Evolutionary conservation across 164 flowering plant genomes (phyloP).

Genomic region (Stephania cephalantha): DNA sequence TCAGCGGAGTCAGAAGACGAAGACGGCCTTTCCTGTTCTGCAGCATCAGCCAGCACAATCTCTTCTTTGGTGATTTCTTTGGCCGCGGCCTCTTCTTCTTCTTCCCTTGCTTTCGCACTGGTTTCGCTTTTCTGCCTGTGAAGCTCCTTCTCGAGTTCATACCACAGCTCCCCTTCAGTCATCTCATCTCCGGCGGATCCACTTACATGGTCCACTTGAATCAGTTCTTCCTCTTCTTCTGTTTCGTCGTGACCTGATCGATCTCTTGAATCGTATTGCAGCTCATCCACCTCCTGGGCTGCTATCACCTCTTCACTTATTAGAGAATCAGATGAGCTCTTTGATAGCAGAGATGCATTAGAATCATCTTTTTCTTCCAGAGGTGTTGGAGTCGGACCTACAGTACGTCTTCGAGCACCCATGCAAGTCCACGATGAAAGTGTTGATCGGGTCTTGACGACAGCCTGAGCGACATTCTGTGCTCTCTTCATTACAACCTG

Average conservation of each 20-base stretch:
- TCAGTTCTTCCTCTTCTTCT: constrained; percentile 52
- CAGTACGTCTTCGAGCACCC: constrained; percentile 75
- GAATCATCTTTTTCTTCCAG: constrained; percentile 32
- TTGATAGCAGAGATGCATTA: constrained; percentile 36
- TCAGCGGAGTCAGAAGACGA: constrained; percentile 44
- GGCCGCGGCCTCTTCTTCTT: constrained; percentile 77
- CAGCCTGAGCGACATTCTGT: constrained; percentile 85
- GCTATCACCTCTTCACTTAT: constrained; percentile 24
- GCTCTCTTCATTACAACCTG: constrained; percentile 92
- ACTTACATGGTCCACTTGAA: constrained; percentile 21
- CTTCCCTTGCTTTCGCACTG: constrained; percentile 36
- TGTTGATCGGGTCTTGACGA: constrained; percentile 70
- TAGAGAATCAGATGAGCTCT: constrained; percentile 30
- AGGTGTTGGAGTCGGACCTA: constrained; percentile 26
- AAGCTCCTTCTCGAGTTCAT: constrained; percentile 77
- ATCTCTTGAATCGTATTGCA: constrained; percentile 24
- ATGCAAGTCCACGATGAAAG: constrained; percentile 87
- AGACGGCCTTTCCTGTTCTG: constrained; percentile 27
- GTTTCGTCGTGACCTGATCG: constrained; percentile 40
- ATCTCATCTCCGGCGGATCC: constrained; percentile 44
- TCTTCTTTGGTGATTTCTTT: constrained; percentile 68
- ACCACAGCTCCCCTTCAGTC: constrained; percentile 76
- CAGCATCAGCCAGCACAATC: constrained; percentile 37
- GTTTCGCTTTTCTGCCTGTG: constrained; percentile 41
- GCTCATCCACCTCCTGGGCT: constrained; percentile 16